These are phyloP conservation scores for Talaromyces sp. DNA, from an alignment of 2,329 filamentous ascomycete species.

Conservation along the genomic window DNA sequence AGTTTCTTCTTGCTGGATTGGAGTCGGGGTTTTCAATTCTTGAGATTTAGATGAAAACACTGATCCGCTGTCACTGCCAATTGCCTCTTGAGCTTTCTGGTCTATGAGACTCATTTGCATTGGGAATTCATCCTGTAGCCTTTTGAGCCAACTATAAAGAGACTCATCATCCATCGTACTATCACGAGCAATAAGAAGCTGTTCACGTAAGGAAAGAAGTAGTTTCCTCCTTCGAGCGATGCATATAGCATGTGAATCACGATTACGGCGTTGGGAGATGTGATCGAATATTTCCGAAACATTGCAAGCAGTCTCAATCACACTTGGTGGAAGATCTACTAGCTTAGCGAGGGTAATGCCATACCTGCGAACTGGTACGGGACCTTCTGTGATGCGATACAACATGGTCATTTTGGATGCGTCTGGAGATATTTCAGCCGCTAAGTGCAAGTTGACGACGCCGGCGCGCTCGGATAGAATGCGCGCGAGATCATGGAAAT, in stretches of 20 bases:
- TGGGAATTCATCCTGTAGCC: slow-evolving; percentile 75
- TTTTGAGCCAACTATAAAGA: slow-evolving; percentile 65
- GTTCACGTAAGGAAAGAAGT: slow-evolving; percentile 71
- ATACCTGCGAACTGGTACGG: slow-evolving; percentile 72
- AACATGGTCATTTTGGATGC: slow-evolving; percentile 77
- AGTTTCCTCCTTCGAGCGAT: slow-evolving; percentile 70
- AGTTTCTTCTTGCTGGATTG: background rate
- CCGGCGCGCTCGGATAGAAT: slow-evolving; percentile 75
- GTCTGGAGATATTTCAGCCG: slow-evolving; percentile 64
- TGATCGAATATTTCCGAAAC: slow-evolving; percentile 66
- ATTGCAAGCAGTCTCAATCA: slow-evolving; percentile 69
- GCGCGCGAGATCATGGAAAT: slow-evolving; percentile 80
- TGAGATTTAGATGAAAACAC: background rate
- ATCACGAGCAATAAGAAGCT: slow-evolving; percentile 68
- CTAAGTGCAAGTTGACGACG: slow-evolving; percentile 80
- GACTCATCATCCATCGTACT: slow-evolving; percentile 67
- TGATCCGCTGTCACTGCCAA: background rate
- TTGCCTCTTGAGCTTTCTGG: slow-evolving; percentile 25
- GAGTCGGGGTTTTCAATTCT: background rate
- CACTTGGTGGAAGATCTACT: slow-evolving; percentile 68
- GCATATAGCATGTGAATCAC: slow-evolving; percentile 60
- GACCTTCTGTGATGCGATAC: slow-evolving; percentile 77
- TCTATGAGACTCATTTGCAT: slow-evolving; percentile 70
- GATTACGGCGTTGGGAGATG: slow-evolving; percentile 61
- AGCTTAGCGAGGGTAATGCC: slow-evolving; percentile 79